Evolutionary conservation across 1,139 yeast genomes (phyloP).

Genomic region (Meyerozyma guilliermondii): DNA sequence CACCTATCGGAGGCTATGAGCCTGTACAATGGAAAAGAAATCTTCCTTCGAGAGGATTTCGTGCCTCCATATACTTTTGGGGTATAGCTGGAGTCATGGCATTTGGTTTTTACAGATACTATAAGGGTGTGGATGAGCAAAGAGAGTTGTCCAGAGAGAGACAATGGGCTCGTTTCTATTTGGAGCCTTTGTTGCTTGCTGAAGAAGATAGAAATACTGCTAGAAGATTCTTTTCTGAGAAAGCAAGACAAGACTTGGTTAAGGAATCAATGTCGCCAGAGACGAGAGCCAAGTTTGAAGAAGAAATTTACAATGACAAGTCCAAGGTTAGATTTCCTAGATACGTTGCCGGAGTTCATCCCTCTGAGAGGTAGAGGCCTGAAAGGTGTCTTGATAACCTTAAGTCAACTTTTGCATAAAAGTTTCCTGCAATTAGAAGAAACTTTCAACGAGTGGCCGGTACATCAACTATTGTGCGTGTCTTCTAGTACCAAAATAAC

Average conservation of each 20-base stretch:
- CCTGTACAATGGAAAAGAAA: slow-evolving; percentile 89
- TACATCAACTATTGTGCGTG: not conserved
- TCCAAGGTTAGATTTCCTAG: slow-evolving; percentile 43
- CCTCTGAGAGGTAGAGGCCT: slow-evolving; percentile 25
- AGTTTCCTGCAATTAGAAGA: not conserved
- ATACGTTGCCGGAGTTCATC: slow-evolving; percentile 38
- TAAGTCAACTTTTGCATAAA: not conserved
- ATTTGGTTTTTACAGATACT: slow-evolving; percentile 67
- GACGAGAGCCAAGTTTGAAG: slow-evolving; percentile 36
- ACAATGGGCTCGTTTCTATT: slow-evolving; percentile 70
- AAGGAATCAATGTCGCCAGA: slow-evolving; percentile 41
- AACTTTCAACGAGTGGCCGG: not conserved
- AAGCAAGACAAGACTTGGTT: slow-evolving; percentile 59
- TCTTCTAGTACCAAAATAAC: not conserved
- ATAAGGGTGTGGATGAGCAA: slow-evolving; percentile 69
- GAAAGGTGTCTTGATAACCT: not conserved
- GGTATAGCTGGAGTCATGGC: slow-evolving; percentile 59
- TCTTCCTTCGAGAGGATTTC: slow-evolving; percentile 78
- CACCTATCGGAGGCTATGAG: slow-evolving; percentile 84
- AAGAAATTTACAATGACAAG: slow-evolving; percentile 42
- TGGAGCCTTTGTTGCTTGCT: slow-evolving; percentile 73
- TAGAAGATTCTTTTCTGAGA: slow-evolving; percentile 64
- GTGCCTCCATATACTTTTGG: slow-evolving; percentile 68
- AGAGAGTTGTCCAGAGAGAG: slow-evolving; percentile 74
- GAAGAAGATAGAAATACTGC: slow-evolving; percentile 79